These are phyloP conservation scores for Rosa chinensis DNA, from an alignment of 306 rosid genomes.

Conservation along the genomic window DNA sequence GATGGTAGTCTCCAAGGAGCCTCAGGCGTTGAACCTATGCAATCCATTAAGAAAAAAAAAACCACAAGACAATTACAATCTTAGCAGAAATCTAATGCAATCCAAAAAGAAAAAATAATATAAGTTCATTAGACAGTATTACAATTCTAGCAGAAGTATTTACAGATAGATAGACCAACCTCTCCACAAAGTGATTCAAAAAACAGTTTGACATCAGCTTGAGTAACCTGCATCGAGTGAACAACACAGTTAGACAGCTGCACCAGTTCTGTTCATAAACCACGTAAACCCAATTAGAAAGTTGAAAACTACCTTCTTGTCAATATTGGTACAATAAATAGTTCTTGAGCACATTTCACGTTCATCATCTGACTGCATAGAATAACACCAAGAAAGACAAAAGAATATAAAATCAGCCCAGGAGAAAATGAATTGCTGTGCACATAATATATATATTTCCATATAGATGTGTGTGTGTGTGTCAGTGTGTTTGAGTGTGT, in stretches of 20 bases:
- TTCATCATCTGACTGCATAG: slow-evolving; percentile 81
- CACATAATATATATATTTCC: not conserved
- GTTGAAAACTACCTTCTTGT: slow-evolving; percentile 77
- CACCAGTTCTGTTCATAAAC: slow-evolving; percentile 13
- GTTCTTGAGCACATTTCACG: slow-evolving; percentile 99
- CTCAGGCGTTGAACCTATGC: slow-evolving; percentile 87
- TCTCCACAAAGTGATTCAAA: slow-evolving; percentile 97
- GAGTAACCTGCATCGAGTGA: slow-evolving; percentile 68
- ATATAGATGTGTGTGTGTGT: not conserved
- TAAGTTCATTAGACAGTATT: not conserved
- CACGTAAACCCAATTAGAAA: slow-evolving; percentile 20
- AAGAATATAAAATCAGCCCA: slow-evolving; percentile 13
- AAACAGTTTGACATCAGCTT: slow-evolving; percentile 86
- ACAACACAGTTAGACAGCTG: slow-evolving; percentile 19
- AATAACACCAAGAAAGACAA: slow-evolving; percentile 17
- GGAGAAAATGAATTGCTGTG: not conserved
- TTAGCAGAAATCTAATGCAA: slow-evolving; percentile 24
- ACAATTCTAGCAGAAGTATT: slow-evolving; percentile 1
- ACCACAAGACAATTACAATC: slow-evolving; percentile 14
- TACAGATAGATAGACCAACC: slow-evolving; percentile 49
- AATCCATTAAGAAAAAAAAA: slow-evolving; percentile 13
- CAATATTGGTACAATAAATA: slow-evolving; percentile 94
- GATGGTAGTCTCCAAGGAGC: slow-evolving; percentile 97
- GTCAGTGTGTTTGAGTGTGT: not conserved
- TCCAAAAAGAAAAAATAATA: not conserved